Evolutionary conservation across 495 filamentous ascomycete genomes (phyloP).

Genomic region (Physcia stellaris): DNA sequence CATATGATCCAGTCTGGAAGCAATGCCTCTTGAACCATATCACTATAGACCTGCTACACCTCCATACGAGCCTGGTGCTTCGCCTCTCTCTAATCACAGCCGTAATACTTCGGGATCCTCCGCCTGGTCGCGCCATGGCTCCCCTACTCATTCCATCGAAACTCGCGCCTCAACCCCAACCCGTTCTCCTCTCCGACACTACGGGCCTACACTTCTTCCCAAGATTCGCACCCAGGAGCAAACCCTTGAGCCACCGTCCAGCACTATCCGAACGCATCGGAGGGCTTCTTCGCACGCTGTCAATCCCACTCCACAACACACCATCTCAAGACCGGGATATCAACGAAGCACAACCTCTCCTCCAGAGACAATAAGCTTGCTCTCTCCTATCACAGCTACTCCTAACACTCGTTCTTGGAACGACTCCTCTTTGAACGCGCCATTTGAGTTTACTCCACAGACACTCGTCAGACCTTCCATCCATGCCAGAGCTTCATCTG

Average conservation of each 20-base stretch:
- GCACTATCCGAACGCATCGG: slow-evolving; percentile 32
- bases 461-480: slow-evolving; percentile 31
- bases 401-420: slow-evolving; percentile 25
- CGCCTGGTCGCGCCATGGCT: slow-evolving; percentile 53
- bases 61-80: slow-evolving; percentile 24
- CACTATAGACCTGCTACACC: slow-evolving; percentile 36
- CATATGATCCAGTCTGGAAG: slow-evolving; percentile 10
- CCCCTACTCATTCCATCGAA: slow-evolving; percentile 62
- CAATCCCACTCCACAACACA: slow-evolving; percentile 33
- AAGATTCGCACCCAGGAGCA: slow-evolving; percentile 82
- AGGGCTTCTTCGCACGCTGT: slow-evolving; percentile 43
- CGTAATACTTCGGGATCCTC: slow-evolving; percentile 34
- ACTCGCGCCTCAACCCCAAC: slow-evolving; percentile 62
- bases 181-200: slow-evolving; percentile 55
- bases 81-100: slow-evolving; percentile 24
- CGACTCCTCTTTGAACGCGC: slow-evolving; percentile 40
- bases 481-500: slow-evolving; percentile 50
- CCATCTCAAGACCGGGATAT: slow-evolving; percentile 27
- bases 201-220: slow-evolving; percentile 71
- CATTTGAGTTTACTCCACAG: slow-evolving; percentile 44
- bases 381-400: slow-evolving; percentile 35
- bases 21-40: slow-evolving; percentile 33
- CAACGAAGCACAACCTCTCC: slow-evolving; percentile 53
- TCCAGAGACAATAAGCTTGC: slow-evolving; percentile 41
- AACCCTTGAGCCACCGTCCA: slow-evolving; percentile 43